A percentile compares a stretch with the other conserved stretches of the same genome.
These are phyloP conservation scores for Trichoderma aggressivum DNA, from an alignment of 2,329 filamentous ascomycete species.

Conservation along the genomic window DNA sequence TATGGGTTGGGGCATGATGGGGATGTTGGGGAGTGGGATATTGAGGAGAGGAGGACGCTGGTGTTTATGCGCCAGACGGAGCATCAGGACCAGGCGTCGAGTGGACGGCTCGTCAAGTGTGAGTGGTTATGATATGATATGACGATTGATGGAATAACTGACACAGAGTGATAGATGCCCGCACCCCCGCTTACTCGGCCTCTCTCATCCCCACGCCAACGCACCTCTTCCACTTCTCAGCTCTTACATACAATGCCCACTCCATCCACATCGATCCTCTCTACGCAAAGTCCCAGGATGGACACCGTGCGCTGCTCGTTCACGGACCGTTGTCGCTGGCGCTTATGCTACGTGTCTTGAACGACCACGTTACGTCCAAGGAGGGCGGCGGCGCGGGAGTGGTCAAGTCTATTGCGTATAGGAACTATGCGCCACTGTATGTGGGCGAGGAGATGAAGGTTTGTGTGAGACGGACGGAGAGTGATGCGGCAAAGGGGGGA, in stretches of 20 bases:
- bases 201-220: conserved; percentile 62
- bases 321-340: conserved; percentile 82
- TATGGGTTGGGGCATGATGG: conserved; percentile 37
- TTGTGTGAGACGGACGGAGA: conserved; percentile 54
- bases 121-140: conserved; percentile 14
- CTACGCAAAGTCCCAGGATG: conserved; percentile 69
- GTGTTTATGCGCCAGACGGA: conserved; percentile 48
- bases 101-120: conserved; percentile 30
- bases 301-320: conserved; percentile 71
- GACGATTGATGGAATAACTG: not conserved
- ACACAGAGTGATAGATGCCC: conserved; percentile 30
- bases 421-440: conserved; percentile 78
- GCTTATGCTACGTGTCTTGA: conserved; percentile 68
- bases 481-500: conserved; percentile 41
- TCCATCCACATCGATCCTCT: conserved; percentile 77
- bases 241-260: conserved; percentile 89
- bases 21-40: conserved; percentile 26
- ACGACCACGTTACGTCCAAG: conserved; percentile 24
- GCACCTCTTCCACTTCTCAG: conserved; percentile 86
- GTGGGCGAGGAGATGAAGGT: conserved; percentile 67
- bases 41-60: conserved; percentile 49
- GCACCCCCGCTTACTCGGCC: conserved; percentile 40
- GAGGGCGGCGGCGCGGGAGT: not conserved
- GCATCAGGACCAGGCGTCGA: conserved; percentile 14
- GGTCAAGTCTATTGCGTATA: conserved; percentile 61